Base-by-base conservation (phyloP, 2,329 filamentous ascomycete species). In the Neophaeococcomyces aloes region DNA sequence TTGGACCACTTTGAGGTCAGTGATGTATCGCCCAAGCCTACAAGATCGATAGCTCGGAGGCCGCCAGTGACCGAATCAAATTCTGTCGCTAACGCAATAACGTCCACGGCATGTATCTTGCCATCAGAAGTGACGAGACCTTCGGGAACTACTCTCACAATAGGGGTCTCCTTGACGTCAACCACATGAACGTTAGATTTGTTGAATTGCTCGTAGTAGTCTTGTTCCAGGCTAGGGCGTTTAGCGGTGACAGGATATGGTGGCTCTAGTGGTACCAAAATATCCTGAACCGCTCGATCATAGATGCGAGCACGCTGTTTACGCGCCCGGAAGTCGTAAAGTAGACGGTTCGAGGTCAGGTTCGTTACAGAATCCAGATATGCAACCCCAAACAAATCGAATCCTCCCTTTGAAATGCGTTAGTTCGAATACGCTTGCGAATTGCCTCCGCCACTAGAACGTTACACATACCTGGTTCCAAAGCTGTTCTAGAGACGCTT, bases 241-340 rank as follows among this genome's bases (percentile, higher is more conserved):
- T 76, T 79, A 33, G 66, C 61, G 8, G 71, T 76, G 49, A 75
- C 76, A 15, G 64, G 69, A 50, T 78, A 71, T 1, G 69, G 74
- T 57, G 67, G 69, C 35, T 72, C 58, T 23, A 48, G 21, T 0
- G 76, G 77, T 0, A 72, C 74, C 4, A 80, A 63, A 1, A 78
- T 48, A 13, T 78, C 70, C 30, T 66, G 57, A 55, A 68, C 68
- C 29, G 57, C 58, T 0, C 71, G 64, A 48, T 79, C 71, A 0
- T 62, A 58, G 33, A 80, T 66, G 2, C 75, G 65, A 3, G 59
- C 62, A 1, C 72, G 66, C 0, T 65, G 67, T 56, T 75, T 75
- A 50, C 67, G 65, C 1, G 61, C 64, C 72, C 75, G 78, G 56
- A 78, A 76, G 8, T 69, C 61, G 53, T 78, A 79, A 0, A 66